A percentile compares a stretch with the other conserved stretches of the same genome.
Evolutionary conservation across 441 rosid species (phyloP).

Genomic region (Gossypium davidsonii): DNA sequence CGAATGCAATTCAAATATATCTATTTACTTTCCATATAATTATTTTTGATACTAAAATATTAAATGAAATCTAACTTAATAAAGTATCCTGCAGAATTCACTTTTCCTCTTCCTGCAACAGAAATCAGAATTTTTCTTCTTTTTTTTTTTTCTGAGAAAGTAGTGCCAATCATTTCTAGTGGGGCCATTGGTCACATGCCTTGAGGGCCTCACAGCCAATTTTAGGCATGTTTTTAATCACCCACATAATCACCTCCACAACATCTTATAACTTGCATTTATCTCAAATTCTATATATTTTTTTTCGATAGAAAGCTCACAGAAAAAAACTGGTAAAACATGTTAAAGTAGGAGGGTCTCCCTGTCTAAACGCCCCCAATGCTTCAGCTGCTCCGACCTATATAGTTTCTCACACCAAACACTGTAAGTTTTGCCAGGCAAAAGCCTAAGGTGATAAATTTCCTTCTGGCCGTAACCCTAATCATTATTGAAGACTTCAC

Average conservation of each 20-base stretch:
- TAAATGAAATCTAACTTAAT: background rate
- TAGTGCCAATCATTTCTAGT: background rate
- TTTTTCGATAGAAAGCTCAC: no score
- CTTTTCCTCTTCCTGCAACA: background rate
- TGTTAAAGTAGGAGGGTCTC: no score
- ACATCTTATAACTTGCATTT: no score
- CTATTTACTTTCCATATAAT: background rate
- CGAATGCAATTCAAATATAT: background rate
- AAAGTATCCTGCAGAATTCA: background rate
- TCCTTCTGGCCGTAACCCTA: no score
- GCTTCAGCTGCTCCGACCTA: no score
- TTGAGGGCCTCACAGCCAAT: background rate
- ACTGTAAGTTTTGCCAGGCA: no score
- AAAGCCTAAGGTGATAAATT: no score
- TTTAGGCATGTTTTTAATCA: background rate
- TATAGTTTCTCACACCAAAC: no score
- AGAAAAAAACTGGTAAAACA: no score
- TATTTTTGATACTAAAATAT: background rate
- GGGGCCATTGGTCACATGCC: conserved; percentile 9
- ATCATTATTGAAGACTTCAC: no score
- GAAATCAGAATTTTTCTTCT: background rate
- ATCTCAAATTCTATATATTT: no score
- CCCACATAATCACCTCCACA: background rate
- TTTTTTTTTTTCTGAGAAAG: background rate
- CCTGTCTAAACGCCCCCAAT: no score